Percentiles rank a stretch among this genome's conserved stretches.
Conservation (phyloP, 352 stramenopile genomes). For the Phytophthora idaei region DNA sequence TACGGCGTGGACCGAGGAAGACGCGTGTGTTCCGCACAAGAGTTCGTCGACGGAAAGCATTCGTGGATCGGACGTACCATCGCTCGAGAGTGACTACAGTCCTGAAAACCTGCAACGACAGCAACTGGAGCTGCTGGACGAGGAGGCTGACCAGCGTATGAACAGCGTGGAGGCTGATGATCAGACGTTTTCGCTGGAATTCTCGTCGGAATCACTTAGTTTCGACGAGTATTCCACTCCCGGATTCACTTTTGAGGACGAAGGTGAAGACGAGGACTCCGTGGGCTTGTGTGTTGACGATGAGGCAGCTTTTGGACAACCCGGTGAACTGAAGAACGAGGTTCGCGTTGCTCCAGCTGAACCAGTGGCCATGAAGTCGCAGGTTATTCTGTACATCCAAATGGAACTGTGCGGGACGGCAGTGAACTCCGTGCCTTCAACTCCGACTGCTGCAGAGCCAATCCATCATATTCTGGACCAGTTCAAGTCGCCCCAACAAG, state of each 20-base stretch:
- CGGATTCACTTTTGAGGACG: slow-evolving; percentile 66
- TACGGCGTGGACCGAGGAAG: slow-evolving; percentile 77
- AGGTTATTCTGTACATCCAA: slow-evolving; percentile 79
- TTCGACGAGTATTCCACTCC: slow-evolving; percentile 64
- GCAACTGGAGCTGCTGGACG: slow-evolving; percentile 38
- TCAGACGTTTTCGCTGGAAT: slow-evolving; percentile 64
- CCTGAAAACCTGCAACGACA: slow-evolving; percentile 29
- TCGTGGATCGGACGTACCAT: slow-evolving; percentile 43
- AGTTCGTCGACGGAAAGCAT: slow-evolving; percentile 41
- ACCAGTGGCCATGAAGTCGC: slow-evolving; percentile 35
- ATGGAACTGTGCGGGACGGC: slow-evolving; percentile 69
- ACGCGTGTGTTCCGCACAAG: slow-evolving; percentile 34
- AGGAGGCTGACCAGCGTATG: slow-evolving; percentile 33
- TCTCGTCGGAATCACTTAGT: slow-evolving; percentile 51
- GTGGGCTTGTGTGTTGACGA: slow-evolving; percentile 39
- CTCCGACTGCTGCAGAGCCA: slow-evolving; percentile 29
- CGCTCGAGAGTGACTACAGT: slow-evolving; percentile 27
- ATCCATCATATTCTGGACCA: slow-evolving; percentile 55
- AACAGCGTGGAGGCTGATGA: slow-evolving; percentile 26
- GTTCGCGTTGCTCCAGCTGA: slow-evolving; percentile 12
- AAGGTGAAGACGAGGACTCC: slow-evolving; percentile 46
- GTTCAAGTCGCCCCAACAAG: slow-evolving; percentile 37
- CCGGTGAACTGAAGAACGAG: slow-evolving; percentile 28
- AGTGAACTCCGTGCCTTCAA: slow-evolving; percentile 28
- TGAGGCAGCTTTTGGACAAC: slow-evolving; percentile 32